Evolutionary conservation across 352 stramenopile genomes (phyloP), one percentile per base, ranked within the genome.

Genomic region (Phytophthora pini): DNA sequence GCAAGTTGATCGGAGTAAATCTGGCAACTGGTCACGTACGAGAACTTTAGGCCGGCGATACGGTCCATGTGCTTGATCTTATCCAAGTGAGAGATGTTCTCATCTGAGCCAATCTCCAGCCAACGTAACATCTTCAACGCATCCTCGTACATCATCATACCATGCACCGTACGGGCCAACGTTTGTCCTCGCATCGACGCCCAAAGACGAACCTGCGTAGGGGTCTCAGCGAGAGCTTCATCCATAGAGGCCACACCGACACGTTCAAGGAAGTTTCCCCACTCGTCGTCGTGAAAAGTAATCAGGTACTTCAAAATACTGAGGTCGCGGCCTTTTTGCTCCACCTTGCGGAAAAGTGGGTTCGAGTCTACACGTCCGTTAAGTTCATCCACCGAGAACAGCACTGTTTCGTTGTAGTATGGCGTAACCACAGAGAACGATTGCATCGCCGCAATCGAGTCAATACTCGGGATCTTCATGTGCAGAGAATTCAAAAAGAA

Each of bases 91-190:
- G 84, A 90, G 20, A 96, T 90, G 31, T 74, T 88, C 44, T 92
- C 76, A 52, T 96, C 87, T 11, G 83, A 93, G 0, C 89, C 89
- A 54, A 96, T 94, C 59, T 96, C 89, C 2, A 96, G 72, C 89
- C 89, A 96, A 22, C 84, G 85, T 34, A 96, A 66, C 81, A 96
- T 94, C 59, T 93, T 93, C 15, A 96, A 50, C n/a, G 87, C 86
- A 43, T 96, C 89, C 80, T 95, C 87, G 38, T 97, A 93, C 80
- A 95, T 86, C 87, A 95, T 95, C 86, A 97, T 95, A 9, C 89
- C 89, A 48, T 93, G 87, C n/a, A 95, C 87, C 1, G 89, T 95
- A 46, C 89, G 75, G 5, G 85, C 88, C 15, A 97, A 76, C 5
- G 89, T 97, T 47, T 97, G 89, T 43, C 87, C 87, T 48, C 89